Evolutionary conservation across 371 early-diverging fungal species (phyloP), one percentile per base, ranked within the genome.

Genomic region (Mortierella sp.): DNA sequence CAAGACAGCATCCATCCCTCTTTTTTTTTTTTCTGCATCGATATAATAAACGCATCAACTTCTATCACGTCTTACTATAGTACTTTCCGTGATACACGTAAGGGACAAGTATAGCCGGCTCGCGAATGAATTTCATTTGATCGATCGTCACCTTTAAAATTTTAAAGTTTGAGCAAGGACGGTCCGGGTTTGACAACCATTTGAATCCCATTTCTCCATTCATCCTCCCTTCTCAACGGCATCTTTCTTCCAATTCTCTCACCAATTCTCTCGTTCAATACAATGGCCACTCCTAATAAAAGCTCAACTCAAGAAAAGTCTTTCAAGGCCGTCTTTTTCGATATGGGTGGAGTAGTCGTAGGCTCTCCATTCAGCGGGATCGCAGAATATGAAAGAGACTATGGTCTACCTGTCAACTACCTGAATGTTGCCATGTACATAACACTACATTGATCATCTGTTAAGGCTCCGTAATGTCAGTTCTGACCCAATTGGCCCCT

Each of bases 301-400:
- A 16, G 48, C 7, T 48, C 48, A 48, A 16, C 21, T 22, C 38
- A 45, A 32, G 36, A 40, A 45, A 45, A 60, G 19, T 65, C 38
- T 13, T 76, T 48, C 83, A 90, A 88, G 78, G 94, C 94, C 0
- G 90, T 93, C 21, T 86, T 93, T 28, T 94, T 94, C 69, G 95
- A 94, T 83, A 89, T 94, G 28, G 95, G 95, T 66, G 96, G 96
- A 40, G 95, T 96, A 1, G 92, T 93, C 67, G 94, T 94, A 33
- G 89, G 92, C 22, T 94, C 94, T 32, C 96, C 96, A 36, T 91
- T 95, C 77, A 88, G 91, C 41, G 95, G 94, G 7, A 94, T 95
- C 65, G 87, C 91, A 45, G 74, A 79, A 28, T 95, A 88, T 67
- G 96, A 96, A 79, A 75, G 83, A 60, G 71, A 87, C 65, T 77